Evolutionary conservation across 2,329 filamentous ascomycete species (phyloP), one percentile per base, ranked within the genome.

Genomic region (Bipolaris gigantea): DNA sequence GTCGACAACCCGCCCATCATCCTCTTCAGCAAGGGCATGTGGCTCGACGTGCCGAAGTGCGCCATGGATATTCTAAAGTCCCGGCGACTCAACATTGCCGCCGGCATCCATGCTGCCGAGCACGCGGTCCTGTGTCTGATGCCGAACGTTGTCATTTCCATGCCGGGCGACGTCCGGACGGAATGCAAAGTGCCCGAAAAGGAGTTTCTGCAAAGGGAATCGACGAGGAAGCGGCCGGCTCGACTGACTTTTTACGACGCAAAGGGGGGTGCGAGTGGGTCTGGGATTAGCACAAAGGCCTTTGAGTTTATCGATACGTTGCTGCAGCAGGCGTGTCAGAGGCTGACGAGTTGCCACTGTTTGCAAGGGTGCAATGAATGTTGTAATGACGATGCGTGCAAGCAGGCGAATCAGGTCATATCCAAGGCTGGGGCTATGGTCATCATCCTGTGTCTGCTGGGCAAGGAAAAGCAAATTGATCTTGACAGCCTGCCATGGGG

Each of bases 1-100:
- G 92, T 97, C 19, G 90, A 97, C 72, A 96, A 96, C 63, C 92
- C 93, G 3, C 92, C 94, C 0, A 90, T 97, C 47, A 85, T 94
- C 45, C 85, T 92, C 3, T 83, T 87, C 69, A 89, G 85, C 65
- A 95, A 94, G 71, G 94, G 92, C 35, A 90, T 97, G 85, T 99
- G 94, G 94, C 83, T 97, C 13, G 93, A 97, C 70, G 86, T 99
- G 2, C 93, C 94, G 0, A 87, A 86, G 57, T 74, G 73, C 1
- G 92, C 92, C 0, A 83, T 97, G 5, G 85, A 91, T 13, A 92
- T 97, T 38, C 81, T 99, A 1, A 83, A 87, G 36, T 82, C 82
- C 0, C 81, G 87, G 7, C 80, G 86, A 0, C 79, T 97, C 30
- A 90, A 97, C 71, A 82, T 93, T 9, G 93, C 91, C 0, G 94